Percentiles rank a stretch among this genome's conserved stretches.
Conservation (phyloP, 1,284 basidiomycete genomes). For the Malassezia sp. region DNA sequence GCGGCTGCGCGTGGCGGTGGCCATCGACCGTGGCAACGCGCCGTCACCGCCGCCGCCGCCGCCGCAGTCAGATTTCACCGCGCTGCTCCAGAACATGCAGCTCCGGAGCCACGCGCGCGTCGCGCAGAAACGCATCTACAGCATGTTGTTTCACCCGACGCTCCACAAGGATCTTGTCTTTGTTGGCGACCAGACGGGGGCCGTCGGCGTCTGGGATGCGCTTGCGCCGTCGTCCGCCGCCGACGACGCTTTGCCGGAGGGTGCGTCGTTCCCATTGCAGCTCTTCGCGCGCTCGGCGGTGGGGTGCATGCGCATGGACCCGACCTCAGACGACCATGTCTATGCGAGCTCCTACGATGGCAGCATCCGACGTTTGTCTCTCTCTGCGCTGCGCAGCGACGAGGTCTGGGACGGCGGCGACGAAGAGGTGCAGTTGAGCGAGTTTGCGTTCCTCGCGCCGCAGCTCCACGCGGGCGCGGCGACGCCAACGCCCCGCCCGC, state of each 20-base stretch:
- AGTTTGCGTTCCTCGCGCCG: constrained; percentile 40
- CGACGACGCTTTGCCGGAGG: constrained; percentile 19
- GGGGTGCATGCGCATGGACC: constrained; percentile 40
- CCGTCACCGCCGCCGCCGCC: background rate
- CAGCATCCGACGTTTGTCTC: constrained; percentile 31
- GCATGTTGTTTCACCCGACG: constrained; percentile 35
- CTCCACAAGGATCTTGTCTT: constrained; percentile 38
- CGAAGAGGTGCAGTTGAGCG: constrained; percentile 34
- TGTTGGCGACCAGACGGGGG: constrained; percentile 40
- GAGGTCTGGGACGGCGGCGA: constrained; percentile 39
- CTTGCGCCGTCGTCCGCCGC: constrained; percentile 18
- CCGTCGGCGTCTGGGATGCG: constrained; percentile 40
- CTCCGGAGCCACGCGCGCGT: constrained; percentile 30
- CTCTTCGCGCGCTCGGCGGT: constrained; percentile 34
- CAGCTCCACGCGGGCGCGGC: constrained; percentile 23
- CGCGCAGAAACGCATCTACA: constrained; percentile 30
- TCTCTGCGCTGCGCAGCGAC: constrained; percentile 19
- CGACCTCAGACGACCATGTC: constrained; percentile 22
- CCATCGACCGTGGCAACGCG: background rate
- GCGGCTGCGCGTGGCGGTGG: background rate
- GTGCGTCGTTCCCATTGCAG: constrained; percentile 29
- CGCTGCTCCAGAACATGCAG: constrained; percentile 29
- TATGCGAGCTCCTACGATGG: constrained; percentile 38
- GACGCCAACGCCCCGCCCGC: constrained; percentile 21
- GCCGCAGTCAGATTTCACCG: constrained; percentile 21